Evolutionary conservation across 805 yeast species (phyloP).

Genomic region (Suhomyces sp.): DNA sequence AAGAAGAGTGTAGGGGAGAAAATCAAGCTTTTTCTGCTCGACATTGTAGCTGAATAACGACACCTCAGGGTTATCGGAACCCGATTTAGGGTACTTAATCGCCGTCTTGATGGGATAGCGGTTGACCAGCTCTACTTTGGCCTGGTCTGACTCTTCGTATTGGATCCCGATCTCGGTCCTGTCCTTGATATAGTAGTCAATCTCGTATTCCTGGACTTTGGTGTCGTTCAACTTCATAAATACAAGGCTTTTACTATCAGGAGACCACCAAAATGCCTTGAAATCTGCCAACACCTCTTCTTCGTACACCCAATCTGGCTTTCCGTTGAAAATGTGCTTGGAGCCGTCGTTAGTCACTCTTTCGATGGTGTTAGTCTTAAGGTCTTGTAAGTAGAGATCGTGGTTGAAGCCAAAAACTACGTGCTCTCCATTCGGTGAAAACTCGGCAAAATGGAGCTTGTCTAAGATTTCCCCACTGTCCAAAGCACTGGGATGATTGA

Average conservation of each 20-base stretch:
- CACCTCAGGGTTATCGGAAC: slow-evolving; percentile 69
- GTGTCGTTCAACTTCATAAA: slow-evolving; percentile 72
- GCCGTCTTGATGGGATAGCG: slow-evolving; percentile 56
- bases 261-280: slow-evolving; percentile 85
- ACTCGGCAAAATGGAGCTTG: slow-evolving; percentile 46
- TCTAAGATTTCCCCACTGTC: slow-evolving; percentile 13
- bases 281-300: slow-evolving; percentile 79
- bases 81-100: slow-evolving; percentile 73
- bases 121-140: slow-evolving; percentile 19
- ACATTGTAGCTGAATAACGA: slow-evolving; percentile 3
- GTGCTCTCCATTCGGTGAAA: slow-evolving; percentile 70
- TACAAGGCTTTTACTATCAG: slow-evolving; percentile 60
- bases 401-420: slow-evolving; percentile 68
- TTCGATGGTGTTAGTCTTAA: slow-evolving; percentile 21
- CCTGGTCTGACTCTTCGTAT: slow-evolving; percentile 2
- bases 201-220: slow-evolving; percentile 64
- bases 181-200: slow-evolving; percentile 69
- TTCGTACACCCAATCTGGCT: slow-evolving; percentile 94
- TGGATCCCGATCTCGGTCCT: slow-evolving; percentile 10
- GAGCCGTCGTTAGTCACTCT: slow-evolving; percentile 73
- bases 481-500: slow-evolving; percentile 6
- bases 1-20: slow-evolving; percentile 7
- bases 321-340: slow-evolving; percentile 71
- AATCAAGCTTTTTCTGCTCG: neutral
- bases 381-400: slow-evolving; percentile 59